phyloP scores from a whole-genome alignment of 495 filamentous ascomycete genomes.

The Bacidia gigantensis region DNA sequence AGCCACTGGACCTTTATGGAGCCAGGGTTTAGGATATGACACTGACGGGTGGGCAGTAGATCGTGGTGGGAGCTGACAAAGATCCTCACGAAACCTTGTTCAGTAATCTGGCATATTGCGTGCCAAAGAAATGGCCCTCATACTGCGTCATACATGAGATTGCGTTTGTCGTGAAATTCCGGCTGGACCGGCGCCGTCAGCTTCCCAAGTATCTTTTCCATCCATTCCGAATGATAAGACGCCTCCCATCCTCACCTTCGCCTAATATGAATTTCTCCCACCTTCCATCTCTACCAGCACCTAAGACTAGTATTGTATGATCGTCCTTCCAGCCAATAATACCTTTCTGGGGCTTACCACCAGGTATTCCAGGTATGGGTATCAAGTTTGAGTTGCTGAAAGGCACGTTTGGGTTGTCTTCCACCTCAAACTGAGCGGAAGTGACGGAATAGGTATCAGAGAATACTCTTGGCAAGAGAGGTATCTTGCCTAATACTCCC shows the following conservation, averaged over 20 bases:
- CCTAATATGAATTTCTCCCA: slow-evolving; percentile 73
- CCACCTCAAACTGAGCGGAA: slow-evolving; percentile 61
- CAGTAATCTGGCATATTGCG: background rate
- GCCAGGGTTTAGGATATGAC: too few relatives aligned
- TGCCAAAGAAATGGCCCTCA: background rate
- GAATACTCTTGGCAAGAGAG: slow-evolving; percentile 65
- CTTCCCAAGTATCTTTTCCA: slow-evolving; percentile 68
- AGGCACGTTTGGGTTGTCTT: slow-evolving; percentile 45
- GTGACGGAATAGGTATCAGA: slow-evolving; percentile 75
- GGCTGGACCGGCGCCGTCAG: background rate
- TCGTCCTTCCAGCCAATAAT: slow-evolving; percentile 64
- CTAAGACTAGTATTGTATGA: slow-evolving; percentile 54
- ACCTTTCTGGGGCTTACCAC: slow-evolving; percentile 54
- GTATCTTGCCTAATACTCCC: slow-evolving; percentile 65
- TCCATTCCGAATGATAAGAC: slow-evolving; percentile 50
- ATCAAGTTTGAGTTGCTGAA: slow-evolving; percentile 23
- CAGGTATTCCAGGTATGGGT: slow-evolving; percentile 32
- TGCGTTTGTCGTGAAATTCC: background rate
- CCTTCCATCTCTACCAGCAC: slow-evolving; percentile 64
- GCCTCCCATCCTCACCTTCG: slow-evolving; percentile 47
- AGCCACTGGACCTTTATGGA: background rate
- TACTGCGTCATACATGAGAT: background rate
- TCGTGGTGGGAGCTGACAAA: background rate
- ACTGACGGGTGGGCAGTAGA: background rate
- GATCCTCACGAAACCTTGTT: background rate